A percentile compares a stretch with the other conserved stretches of the same genome.
Conservation (phyloP, 352 stramenopile species). For the Lagenidium giganteum region DNA sequence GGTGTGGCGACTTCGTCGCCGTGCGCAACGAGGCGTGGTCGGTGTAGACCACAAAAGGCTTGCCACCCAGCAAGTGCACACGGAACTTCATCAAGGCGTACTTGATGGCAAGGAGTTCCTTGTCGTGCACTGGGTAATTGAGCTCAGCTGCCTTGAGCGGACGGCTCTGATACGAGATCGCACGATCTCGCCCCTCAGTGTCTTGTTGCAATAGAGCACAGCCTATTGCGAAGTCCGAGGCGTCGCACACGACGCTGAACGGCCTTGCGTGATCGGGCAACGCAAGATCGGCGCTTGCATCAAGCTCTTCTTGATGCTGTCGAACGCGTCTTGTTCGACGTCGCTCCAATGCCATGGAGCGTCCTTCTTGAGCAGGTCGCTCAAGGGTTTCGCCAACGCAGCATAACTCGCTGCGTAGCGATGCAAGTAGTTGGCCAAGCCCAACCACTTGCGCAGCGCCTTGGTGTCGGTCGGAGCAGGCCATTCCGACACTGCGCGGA, state of each 20-base stretch:
- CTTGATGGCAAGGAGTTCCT: no score
- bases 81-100: no score
- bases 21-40: slow-evolving; percentile 13
- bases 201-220: slow-evolving; percentile 6
- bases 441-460: slow-evolving; percentile 7
- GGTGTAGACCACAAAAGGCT: slow-evolving; percentile 13
- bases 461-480: background rate
- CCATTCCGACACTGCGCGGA: slow-evolving; percentile 7
- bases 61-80: slow-evolving; percentile 9
- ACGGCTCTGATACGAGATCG: slow-evolving; percentile 10
- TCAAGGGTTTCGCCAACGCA: slow-evolving; percentile 4
- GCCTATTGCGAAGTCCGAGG: slow-evolving; percentile 1
- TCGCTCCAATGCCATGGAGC: slow-evolving; percentile 4
- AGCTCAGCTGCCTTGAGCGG: slow-evolving; percentile 9
- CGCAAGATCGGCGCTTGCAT: slow-evolving; percentile 10
- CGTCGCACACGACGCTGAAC: slow-evolving; percentile 11
- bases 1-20: slow-evolving; percentile 1
- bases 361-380: slow-evolving; percentile 9
- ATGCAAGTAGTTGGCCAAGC: slow-evolving; percentile 9
- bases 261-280: slow-evolving; percentile 1
- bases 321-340: slow-evolving; percentile 4
- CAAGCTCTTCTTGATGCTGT: slow-evolving; percentile 8
- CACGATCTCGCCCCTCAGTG: slow-evolving; percentile 1
- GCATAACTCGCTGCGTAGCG: slow-evolving; percentile 9
- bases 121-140: slow-evolving; percentile 17